A percentile compares a stretch with the other conserved stretches of the same genome.
Evolutionary conservation across 305 asterid genomes (phyloP).

Genomic region (Rubia tinctorum): DNA sequence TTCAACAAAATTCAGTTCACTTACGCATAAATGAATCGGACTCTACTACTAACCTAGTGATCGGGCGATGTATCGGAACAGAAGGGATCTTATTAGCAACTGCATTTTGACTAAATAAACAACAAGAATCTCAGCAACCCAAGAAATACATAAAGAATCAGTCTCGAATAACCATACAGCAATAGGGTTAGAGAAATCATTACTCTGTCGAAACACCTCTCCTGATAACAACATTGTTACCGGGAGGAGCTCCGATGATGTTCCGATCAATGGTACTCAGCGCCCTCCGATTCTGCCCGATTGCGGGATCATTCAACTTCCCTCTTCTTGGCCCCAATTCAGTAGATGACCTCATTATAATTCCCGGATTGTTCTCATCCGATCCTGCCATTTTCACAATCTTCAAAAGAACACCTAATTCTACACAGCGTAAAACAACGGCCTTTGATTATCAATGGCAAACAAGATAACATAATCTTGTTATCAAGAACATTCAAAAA

Average conservation of each 20-base stretch:
- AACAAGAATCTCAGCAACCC: neutral
- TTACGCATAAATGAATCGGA: constrained; percentile 8
- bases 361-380: constrained; percentile 52
- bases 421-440: neutral
- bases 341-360: constrained; percentile 46
- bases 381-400: constrained; percentile 51
- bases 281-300: constrained; percentile 64
- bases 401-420: constrained; percentile 10
- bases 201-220: constrained; percentile 57
- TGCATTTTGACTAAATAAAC: constrained; percentile 41
- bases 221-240: constrained; percentile 49
- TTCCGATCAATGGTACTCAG: constrained; percentile 62
- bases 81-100: constrained; percentile 36
- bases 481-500: neutral
- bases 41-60: constrained; percentile 67
- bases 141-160: neutral
- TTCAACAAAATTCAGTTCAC: neutral
- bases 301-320: constrained; percentile 29
- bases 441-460: neutral
- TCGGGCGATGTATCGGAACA: constrained; percentile 61
- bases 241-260: constrained; percentile 46
- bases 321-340: constrained; percentile 46
- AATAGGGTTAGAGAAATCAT: constrained; percentile 25
- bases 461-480: no score
- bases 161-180: neutral